Percentiles rank a stretch among this genome's conserved stretches.
Conservation (phyloP, 371 early-diverging fungal species). For the Rhizopus arrhizus region DNA sequence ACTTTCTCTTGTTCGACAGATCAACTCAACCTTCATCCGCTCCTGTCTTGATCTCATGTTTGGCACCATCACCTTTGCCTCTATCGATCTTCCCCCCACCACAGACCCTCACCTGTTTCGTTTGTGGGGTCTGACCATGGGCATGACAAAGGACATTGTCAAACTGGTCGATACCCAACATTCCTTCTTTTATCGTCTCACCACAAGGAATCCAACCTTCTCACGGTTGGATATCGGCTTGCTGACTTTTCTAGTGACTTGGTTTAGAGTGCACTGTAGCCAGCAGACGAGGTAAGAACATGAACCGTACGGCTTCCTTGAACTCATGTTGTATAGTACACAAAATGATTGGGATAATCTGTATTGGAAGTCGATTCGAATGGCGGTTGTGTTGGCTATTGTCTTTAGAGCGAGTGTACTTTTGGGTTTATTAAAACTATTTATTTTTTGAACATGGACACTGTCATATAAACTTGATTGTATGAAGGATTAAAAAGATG, state of each 20-base stretch:
- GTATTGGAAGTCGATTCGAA: background rate
- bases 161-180: constrained; percentile 34
- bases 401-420: background rate
- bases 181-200: constrained; percentile 13
- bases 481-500: no score
- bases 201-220: constrained; percentile 11
- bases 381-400: background rate
- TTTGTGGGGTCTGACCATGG: constrained; percentile 71
- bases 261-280: background rate
- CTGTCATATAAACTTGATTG: no score
- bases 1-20: constrained; percentile 5
- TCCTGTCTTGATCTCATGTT: constrained; percentile 15
- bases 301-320: no score
- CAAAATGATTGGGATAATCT: background rate
- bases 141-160: constrained; percentile 66
- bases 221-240: constrained; percentile 23
- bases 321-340: background rate
- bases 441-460: no score
- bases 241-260: constrained; percentile 8
- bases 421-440: background rate
- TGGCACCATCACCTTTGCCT: constrained; percentile 40
- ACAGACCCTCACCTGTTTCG: constrained; percentile 34
- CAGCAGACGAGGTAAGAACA: background rate
- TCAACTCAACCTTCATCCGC: constrained; percentile 6
- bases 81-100: constrained; percentile 42